A percentile compares a stretch with the other conserved stretches of the same genome.
phyloP scores from a whole-genome alignment of 768 basidiomycete genomes.

The Leccinum broughii region DNA sequence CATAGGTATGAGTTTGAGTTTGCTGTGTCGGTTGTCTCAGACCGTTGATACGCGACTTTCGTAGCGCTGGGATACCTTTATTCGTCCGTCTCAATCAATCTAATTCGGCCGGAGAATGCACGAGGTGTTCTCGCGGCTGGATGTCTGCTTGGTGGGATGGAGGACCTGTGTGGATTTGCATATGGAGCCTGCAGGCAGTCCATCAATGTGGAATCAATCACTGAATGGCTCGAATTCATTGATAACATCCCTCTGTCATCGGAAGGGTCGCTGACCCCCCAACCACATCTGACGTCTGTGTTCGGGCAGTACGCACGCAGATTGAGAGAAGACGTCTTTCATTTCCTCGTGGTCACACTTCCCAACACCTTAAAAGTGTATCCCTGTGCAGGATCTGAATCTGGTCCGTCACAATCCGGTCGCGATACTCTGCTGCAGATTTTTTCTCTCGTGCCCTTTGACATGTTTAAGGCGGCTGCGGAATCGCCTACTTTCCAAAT shows the following conservation, averaged over 20 bases:
- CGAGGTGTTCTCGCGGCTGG: conserved; percentile 84
- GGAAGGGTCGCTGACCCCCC: conserved; percentile 49
- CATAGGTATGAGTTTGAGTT: conserved; percentile 49
- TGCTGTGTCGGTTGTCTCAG: conserved; percentile 7
- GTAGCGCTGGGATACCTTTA: conserved; percentile 80
- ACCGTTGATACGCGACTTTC: conserved; percentile 23
- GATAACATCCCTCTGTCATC: conserved; percentile 50
- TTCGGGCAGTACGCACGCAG: conserved; percentile 78
- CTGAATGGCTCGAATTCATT: conserved; percentile 76
- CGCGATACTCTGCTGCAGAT: conserved; percentile 73
- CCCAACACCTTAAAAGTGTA: conserved; percentile 64
- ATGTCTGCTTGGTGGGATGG: conserved; percentile 84
- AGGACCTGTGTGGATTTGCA: conserved; percentile 77
- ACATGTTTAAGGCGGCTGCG: conserved; percentile 80
- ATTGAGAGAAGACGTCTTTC: conserved; percentile 74
- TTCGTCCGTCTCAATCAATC: conserved; percentile 66
- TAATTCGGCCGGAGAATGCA: conserved; percentile 76
- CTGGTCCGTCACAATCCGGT: conserved; percentile 43
- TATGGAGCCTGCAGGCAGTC: conserved; percentile 77
- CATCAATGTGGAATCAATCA: conserved; percentile 72
- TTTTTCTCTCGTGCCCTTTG: conserved; percentile 82
- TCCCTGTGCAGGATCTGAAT: conserved; percentile 39
- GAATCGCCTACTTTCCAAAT: conserved; percentile 80
- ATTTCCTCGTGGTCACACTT: conserved; percentile 74
- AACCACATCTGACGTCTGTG: conserved; percentile 53